phyloP scores from a whole-genome alignment of 2,329 filamentous ascomycete species.

The Atkinsonella hypoxylon region DNA sequence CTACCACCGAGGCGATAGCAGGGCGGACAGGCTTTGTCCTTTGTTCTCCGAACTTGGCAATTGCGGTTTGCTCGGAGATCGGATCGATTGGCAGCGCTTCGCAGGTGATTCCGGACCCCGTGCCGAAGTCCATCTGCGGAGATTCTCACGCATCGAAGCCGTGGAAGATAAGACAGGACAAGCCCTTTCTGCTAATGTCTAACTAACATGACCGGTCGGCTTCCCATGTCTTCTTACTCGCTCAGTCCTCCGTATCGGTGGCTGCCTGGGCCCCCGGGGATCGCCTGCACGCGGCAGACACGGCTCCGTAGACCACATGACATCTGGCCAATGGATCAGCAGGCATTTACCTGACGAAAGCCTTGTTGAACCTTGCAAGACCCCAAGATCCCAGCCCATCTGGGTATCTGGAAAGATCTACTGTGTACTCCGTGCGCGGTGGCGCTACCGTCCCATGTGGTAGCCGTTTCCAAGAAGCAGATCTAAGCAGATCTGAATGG shows the following conservation, averaged over 20 bases:
- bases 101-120: background rate
- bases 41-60: background rate
- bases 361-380: background rate
- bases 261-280: slow-evolving; percentile 2
- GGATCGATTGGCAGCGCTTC: background rate
- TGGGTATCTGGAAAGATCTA: slow-evolving; percentile 1
- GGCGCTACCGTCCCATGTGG: background rate
- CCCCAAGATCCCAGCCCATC: slow-evolving; percentile 2
- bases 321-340: slow-evolving; percentile 7
- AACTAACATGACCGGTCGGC: too few species aligned
- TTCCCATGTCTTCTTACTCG: slow-evolving; percentile 1
- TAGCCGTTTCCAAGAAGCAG: background rate
- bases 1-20: too few species aligned
- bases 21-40: background rate
- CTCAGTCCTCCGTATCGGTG: slow-evolving; percentile 2
- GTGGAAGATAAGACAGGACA: background rate
- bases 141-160: background rate
- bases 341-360: slow-evolving; percentile 7
- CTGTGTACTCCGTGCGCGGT: too few species aligned
- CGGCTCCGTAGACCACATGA: slow-evolving; percentile 5
- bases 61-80: background rate
- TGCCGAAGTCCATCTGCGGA: background rate
- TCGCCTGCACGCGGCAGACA: background rate
- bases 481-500: too few species aligned
- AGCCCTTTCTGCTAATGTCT: too few species aligned